phyloP scores from a whole-genome alignment of 202 grass and related monocot genomes.

The Eragrostis tef region DNA sequence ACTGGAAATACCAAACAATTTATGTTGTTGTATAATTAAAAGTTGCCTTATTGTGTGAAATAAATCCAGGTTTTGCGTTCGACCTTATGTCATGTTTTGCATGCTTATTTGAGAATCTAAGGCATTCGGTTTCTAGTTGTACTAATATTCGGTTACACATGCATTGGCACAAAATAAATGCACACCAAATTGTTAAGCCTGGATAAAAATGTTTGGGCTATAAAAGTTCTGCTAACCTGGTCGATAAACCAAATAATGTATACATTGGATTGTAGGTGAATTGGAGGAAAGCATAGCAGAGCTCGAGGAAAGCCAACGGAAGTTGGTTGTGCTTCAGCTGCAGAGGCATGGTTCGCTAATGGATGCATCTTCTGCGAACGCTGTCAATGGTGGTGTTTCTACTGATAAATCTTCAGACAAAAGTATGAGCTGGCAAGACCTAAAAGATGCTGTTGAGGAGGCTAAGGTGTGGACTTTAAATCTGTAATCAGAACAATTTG shows the following conservation, averaged over 20 bases:
- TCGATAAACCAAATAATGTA: conserved; percentile 24
- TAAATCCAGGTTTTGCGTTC: not conserved
- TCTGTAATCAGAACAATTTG: conserved; percentile 12
- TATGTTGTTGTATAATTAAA: conserved; percentile 14
- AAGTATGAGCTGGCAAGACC: conserved; percentile 75
- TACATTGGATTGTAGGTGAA: conserved; percentile 60
- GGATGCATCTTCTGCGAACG: conserved; percentile 59
- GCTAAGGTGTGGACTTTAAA: conserved; percentile 70
- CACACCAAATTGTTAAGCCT: conserved; percentile 15
- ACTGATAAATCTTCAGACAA: conserved; percentile 71
- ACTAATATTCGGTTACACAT: conserved; percentile 16
- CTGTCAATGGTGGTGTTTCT: conserved; percentile 69
- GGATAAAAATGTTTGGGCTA: conserved; percentile 2
- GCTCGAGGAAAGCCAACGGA: conserved; percentile 86
- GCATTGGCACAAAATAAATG: conserved; percentile 1
- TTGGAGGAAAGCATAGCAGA: conserved; percentile 94
- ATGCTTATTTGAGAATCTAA: conserved; percentile 11
- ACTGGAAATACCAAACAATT: conserved; percentile 2
- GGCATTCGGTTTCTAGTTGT: not conserved
- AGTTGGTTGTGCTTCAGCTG: conserved; percentile 89
- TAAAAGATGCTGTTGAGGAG: conserved; percentile 84
- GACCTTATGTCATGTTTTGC: conserved; percentile 10
- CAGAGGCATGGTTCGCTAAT: conserved; percentile 75
- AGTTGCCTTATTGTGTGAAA: not conserved
- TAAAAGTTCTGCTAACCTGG: conserved; percentile 16